These are phyloP conservation scores for Daldinia childiae DNA, from an alignment of 495 filamentous ascomycete species.

Conservation along the genomic window DNA sequence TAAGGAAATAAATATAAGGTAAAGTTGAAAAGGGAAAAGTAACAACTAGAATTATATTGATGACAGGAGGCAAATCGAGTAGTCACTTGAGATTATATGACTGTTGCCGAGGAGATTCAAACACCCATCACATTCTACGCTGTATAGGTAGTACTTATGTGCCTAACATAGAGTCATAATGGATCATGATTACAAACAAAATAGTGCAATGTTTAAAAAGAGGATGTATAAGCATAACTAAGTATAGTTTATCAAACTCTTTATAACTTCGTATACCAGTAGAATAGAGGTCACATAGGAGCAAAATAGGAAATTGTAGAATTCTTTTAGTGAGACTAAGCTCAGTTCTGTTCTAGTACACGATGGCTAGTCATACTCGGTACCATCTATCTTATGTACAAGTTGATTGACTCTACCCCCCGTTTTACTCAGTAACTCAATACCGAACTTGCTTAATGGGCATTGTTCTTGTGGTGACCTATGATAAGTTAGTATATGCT, in stretches of 20 bases:
- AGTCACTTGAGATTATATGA: background rate
- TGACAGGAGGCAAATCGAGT: background rate
- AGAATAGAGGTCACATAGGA: background rate
- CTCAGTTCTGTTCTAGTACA: constrained; percentile 44
- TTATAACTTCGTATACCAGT: background rate
- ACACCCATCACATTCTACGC: background rate
- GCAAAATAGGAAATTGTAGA: constrained; percentile 34
- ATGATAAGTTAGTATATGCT: constrained; percentile 45
- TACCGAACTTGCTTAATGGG: constrained; percentile 71
- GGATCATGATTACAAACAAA: background rate
- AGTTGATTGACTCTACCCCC: constrained; percentile 38
- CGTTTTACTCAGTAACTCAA: constrained; percentile 17
- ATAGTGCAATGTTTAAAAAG: background rate
- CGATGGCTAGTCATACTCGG: constrained; percentile 32
- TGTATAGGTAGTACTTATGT: background rate
- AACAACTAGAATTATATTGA: background rate
- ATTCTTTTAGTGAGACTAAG: constrained; percentile 34
- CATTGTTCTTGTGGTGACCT: constrained; percentile 99
- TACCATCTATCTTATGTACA: constrained; percentile 57
- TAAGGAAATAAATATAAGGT: background rate
- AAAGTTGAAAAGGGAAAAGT: background rate
- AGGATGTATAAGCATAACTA: background rate
- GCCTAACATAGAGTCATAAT: background rate
- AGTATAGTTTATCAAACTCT: background rate
- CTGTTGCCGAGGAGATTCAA: constrained; percentile 2